These are phyloP conservation scores for Phytopythium chamaehyphon DNA, from an alignment of 352 stramenopile species.

Conservation along the genomic window DNA sequence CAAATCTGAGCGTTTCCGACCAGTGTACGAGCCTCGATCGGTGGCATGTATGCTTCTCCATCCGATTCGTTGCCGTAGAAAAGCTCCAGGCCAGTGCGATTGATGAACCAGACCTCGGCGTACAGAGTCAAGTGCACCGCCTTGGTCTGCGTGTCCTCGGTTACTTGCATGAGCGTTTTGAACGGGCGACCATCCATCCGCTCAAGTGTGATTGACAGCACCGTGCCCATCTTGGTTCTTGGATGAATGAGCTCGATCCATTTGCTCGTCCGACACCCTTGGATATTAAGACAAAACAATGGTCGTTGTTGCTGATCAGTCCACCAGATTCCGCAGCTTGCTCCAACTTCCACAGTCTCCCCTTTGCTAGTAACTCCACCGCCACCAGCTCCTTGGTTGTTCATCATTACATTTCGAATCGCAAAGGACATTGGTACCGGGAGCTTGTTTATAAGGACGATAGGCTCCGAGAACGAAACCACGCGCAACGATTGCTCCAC, in stretches of 20 bases:
- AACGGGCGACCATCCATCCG: slow-evolving; percentile 51
- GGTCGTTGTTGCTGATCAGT: slow-evolving; percentile 54
- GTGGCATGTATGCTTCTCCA: slow-evolving; percentile 53
- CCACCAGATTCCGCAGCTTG: slow-evolving; percentile 77
- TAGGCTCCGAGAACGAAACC: slow-evolving; percentile 60
- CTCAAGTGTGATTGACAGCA: slow-evolving; percentile 59
- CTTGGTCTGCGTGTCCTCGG: slow-evolving; percentile 32
- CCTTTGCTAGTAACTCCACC: slow-evolving; percentile 26
- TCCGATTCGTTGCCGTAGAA: slow-evolving; percentile 70
- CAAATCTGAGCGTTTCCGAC: slow-evolving; percentile 75
- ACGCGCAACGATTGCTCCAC: slow-evolving; percentile 65
- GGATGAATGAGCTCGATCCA: slow-evolving; percentile 63
- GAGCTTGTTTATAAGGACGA: slow-evolving; percentile 80
- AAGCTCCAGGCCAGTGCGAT: slow-evolving; percentile 71
- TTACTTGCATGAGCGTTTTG: slow-evolving; percentile 63
- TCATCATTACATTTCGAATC: slow-evolving; percentile 3
- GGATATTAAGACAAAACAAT: slow-evolving; percentile 61
- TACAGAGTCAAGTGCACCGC: slow-evolving; percentile 46
- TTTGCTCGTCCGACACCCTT: slow-evolving; percentile 57
- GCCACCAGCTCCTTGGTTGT: slow-evolving; percentile 15
- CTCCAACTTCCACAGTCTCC: slow-evolving; percentile 47
- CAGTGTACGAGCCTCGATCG: slow-evolving; percentile 43
- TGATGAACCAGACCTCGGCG: slow-evolving; percentile 80
- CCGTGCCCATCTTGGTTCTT: slow-evolving; percentile 36
- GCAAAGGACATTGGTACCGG: slow-evolving; percentile 51